Percentiles rank a stretch among this genome's conserved stretches.
Conservation (phyloP, 495 filamentous ascomycete genomes). For the Penicillium soppii region DNA sequence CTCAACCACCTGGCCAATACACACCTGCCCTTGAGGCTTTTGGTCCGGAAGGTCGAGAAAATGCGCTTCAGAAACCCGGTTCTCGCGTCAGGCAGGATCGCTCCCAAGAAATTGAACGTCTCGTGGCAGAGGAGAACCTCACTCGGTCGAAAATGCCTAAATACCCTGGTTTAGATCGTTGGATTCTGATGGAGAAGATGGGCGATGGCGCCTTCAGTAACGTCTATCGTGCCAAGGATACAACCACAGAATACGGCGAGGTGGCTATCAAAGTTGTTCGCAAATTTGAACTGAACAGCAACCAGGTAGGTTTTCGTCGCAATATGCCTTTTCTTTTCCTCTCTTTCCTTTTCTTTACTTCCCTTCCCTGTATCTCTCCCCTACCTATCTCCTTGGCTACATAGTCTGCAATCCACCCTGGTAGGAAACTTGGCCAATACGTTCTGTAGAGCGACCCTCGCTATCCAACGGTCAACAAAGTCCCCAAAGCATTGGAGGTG, state of each 20-base stretch:
- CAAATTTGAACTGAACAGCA: slow-evolving; percentile 97
- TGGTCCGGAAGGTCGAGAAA: slow-evolving; percentile 45
- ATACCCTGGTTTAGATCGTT: slow-evolving; percentile 91
- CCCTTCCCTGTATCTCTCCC: slow-evolving; percentile 14
- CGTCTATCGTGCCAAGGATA: slow-evolving; percentile 86
- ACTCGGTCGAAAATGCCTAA: slow-evolving; percentile 80
- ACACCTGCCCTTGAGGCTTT: slow-evolving; percentile 55
- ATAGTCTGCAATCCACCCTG: background rate
- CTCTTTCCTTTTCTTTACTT: slow-evolving; percentile 15
- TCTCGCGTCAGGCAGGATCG: slow-evolving; percentile 46
- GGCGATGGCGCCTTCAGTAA: slow-evolving; percentile 99
- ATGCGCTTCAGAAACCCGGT: slow-evolving; percentile 55
- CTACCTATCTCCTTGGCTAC: background rate
- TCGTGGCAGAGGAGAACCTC: slow-evolving; percentile 88
- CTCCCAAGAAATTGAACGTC: slow-evolving; percentile 65
- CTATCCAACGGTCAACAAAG: slow-evolving; percentile 93
- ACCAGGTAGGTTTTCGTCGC: slow-evolving; percentile 70
- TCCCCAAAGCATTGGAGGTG: slow-evolving; percentile 96
- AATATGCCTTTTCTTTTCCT: slow-evolving; percentile 16
- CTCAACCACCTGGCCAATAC: slow-evolving; percentile 49
- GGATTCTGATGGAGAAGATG: slow-evolving; percentile 94
- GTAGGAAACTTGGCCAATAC: slow-evolving; percentile 37
- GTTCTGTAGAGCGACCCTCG: slow-evolving; percentile 65
- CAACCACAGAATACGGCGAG: slow-evolving; percentile 64
- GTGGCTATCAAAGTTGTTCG: slow-evolving; percentile 98